phyloP scores from a whole-genome alignment of 2,329 filamentous ascomycete species.

The Penicillium thymicola region DNA sequence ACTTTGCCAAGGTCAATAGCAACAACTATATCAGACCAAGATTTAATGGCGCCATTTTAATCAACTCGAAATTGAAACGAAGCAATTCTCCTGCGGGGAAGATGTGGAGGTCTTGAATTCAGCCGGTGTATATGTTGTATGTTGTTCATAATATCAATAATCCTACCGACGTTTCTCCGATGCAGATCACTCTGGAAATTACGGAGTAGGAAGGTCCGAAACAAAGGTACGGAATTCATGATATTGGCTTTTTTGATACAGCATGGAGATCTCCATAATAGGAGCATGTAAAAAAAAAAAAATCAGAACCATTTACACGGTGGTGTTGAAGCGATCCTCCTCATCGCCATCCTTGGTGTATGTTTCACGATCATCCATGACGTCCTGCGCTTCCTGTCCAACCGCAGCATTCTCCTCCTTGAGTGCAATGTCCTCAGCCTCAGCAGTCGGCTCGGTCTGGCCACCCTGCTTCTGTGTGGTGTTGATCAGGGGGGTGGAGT shows the following conservation, averaged over 20 bases:
- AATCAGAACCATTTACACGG: conserved; percentile 34
- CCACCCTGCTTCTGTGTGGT: conserved; percentile 31
- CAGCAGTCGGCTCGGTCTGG: conserved; percentile 18
- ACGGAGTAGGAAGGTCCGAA: not conserved
- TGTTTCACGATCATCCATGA: conserved; percentile 42
- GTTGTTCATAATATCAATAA: not conserved
- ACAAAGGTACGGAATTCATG: conserved; percentile 10
- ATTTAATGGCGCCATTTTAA: not conserved
- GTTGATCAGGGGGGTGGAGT: conserved; percentile 79
- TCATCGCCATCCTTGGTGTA: conserved; percentile 46
- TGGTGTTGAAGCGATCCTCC: conserved; percentile 48
- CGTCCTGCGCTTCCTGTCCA: conserved; percentile 42
- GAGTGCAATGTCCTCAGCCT: conserved; percentile 37
- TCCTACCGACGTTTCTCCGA: conserved; percentile 14
- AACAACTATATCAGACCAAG: not conserved
- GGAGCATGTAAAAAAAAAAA: conserved; percentile 2
- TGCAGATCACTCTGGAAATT: conserved; percentile 8
- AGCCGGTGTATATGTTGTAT: conserved; percentile 12
- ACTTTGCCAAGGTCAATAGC: not conserved
- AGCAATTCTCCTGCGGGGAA: conserved; percentile 15
- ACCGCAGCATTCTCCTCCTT: conserved; percentile 39
- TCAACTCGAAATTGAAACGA: not conserved
- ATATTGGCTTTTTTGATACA: conserved; percentile 22
- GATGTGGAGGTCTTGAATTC: conserved; percentile 8
- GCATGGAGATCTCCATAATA: not conserved